Conservation (phyloP, 108 stramenopile species). For the Licmophora abbreviata region DNA sequence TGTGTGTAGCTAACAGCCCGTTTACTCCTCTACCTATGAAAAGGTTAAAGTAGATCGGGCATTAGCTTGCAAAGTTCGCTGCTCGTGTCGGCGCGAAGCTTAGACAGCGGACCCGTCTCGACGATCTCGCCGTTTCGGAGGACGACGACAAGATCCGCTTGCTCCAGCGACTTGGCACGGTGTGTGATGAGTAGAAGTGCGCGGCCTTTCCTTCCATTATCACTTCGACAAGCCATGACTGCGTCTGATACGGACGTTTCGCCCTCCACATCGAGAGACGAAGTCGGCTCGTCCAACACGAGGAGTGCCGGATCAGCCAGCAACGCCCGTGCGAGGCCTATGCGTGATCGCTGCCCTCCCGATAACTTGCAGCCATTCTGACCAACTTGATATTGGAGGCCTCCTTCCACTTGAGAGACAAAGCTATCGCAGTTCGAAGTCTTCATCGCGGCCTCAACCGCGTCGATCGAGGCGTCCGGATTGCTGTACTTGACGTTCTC, state of each 20-base stretch:
- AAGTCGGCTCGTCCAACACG: conserved; percentile 88
- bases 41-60: conserved; percentile 37
- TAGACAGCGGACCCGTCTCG: conserved; percentile 37
- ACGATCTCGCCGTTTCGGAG: conserved; percentile 57
- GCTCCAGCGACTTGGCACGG: conserved; percentile 49
- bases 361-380: conserved; percentile 78
- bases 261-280: conserved; percentile 68
- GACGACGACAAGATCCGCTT: conserved; percentile 60
- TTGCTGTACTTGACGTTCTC: conserved; percentile 77
- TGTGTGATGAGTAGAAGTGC: conserved; percentile 71
- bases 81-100: conserved; percentile 26
- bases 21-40: background rate
- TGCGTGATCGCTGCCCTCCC: conserved; percentile 91
- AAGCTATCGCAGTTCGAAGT: conserved; percentile 71
- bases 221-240: conserved; percentile 43
- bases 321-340: conserved; percentile 93
- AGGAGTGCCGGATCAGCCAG: conserved; percentile 78
- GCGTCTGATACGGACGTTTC: conserved; percentile 65
- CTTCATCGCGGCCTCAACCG: conserved; percentile 39
- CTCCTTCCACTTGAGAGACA: conserved; percentile 58
- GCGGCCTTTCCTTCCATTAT: conserved; percentile 18
- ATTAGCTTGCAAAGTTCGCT: conserved; percentile 54
- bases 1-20: too few relatives aligned
- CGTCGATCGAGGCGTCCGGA: conserved; percentile 41
- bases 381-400: conserved; percentile 79